phyloP scores from a whole-genome alignment of 176 grass and related monocot species.

The Thalia dealbata region DNA sequence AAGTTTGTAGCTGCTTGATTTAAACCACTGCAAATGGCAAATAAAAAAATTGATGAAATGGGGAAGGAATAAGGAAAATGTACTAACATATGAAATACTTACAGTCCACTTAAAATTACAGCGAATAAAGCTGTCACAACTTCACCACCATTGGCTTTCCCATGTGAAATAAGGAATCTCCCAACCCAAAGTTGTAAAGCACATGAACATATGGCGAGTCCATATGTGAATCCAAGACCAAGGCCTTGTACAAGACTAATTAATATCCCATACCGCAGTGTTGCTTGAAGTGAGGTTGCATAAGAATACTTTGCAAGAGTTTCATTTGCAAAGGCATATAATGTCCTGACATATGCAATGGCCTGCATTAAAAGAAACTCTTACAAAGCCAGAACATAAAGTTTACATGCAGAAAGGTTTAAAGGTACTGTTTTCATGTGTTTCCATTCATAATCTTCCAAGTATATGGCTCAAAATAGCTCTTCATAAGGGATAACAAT shows the following conservation, averaged over 20 bases:
- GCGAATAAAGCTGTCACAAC: conserved; percentile 88
- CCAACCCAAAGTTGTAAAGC: conserved; percentile 97
- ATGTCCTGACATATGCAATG: conserved; percentile 76
- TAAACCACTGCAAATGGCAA: conserved; percentile 54
- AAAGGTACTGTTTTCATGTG: background rate
- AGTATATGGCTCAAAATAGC: too few relatives aligned
- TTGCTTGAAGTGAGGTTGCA: conserved; percentile 97
- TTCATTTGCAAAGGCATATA: conserved; percentile 96
- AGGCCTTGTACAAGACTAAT: conserved; percentile 99
- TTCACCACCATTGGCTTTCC: conserved; percentile 88
- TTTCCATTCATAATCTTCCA: conserved; percentile 2
- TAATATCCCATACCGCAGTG: conserved; percentile 89
- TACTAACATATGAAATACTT: conserved; percentile 25
- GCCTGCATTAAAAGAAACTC: conserved; percentile 35
- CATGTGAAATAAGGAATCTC: conserved; percentile 53
- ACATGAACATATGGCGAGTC: conserved; percentile 95
- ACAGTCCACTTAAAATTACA: conserved; percentile 97
- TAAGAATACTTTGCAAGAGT: conserved; percentile 98
- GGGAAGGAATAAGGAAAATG: conserved; percentile 1
- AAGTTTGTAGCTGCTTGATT: conserved; percentile 99
- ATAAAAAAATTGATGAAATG: conserved; percentile 10
- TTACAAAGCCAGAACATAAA: background rate
- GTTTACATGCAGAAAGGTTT: background rate
- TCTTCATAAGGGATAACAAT: too few relatives aligned
- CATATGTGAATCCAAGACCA: conserved; percentile 98